Evolutionary conservation across 768 basidiomycete genomes (phyloP), one percentile per base, ranked within the genome.

Genomic region (Wakefieldia striispora): DNA sequence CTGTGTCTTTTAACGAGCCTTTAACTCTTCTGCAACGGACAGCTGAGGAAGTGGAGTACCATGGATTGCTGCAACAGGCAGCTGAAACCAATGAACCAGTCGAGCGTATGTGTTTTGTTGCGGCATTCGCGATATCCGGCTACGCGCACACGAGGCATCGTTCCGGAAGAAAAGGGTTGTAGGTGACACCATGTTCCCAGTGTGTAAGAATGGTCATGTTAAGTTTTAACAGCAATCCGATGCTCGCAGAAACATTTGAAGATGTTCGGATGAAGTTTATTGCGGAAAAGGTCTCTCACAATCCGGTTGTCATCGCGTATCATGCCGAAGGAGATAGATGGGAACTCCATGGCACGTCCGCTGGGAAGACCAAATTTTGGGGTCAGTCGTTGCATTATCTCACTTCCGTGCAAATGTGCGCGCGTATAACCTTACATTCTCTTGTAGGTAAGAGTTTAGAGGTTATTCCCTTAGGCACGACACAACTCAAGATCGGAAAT

Each of bases 1-100:
- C 91, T n/a, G 88, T 94, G 3, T 80, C 85, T 2, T 95, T 94
- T 71, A 95, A 95, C 56, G 91, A 95, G 58, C 91, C 91, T 26
- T 67, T 95, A 31, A 88, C 87, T 0, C 73, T 95, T 36, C 74
- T 93, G 10, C 92, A 95, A 66, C 76, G 88, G 54, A 75, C 79
- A 27, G 91, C 91, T 0, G 91, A 93, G 67, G 91, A 92, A 64
- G 62, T 91, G 12, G 91, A 94, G 70, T 93, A 93, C 57, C 75
- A 79, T 43, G 70, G 75, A 37, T 70, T 94, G 8, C 72, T 93
- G n/a, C 72, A 77, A 33, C 79, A 83, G 59, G 91, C 90, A 19
- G 82, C 76, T 2, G 66, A 70, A 13, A 63, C 79, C 17, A 65
- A 65, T 12, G 83, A 91, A 57, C 74, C 86, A 3, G 69, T 85